These are phyloP conservation scores for Syzygium syzygioides DNA, from an alignment of 441 rosid genomes.

Conservation along the genomic window DNA sequence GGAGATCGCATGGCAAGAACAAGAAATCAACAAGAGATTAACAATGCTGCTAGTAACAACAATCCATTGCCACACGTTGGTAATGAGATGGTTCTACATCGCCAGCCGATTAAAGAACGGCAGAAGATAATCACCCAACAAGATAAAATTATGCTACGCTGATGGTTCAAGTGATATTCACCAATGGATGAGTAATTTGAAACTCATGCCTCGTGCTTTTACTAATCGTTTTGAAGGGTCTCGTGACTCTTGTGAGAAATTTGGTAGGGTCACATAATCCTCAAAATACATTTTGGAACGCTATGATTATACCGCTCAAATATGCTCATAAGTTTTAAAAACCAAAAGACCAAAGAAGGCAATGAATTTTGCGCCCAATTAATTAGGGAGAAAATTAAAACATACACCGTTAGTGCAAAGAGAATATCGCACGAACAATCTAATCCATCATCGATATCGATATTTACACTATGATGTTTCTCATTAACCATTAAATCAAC, in stretches of 20 bases:
- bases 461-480: background rate
- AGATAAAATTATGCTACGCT: background rate
- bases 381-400: background rate
- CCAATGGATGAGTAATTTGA: background rate
- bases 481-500: background rate
- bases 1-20: background rate
- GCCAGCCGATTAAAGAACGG: background rate
- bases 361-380: background rate
- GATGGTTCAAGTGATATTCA: background rate
- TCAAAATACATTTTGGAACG: background rate
- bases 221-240: background rate
- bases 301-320: background rate
- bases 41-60: background rate
- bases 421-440: background rate
- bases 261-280: background rate
- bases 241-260: background rate
- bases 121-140: background rate
- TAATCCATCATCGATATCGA: background rate
- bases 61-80: background rate
- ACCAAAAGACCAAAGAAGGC: background rate
- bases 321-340: background rate
- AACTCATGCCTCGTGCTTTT: background rate
- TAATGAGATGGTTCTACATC: background rate
- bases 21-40: background rate
- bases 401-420: background rate